phyloP scores from a whole-genome alignment of 495 filamentous ascomycete genomes.

The Penicillium ochrochloron region DNA sequence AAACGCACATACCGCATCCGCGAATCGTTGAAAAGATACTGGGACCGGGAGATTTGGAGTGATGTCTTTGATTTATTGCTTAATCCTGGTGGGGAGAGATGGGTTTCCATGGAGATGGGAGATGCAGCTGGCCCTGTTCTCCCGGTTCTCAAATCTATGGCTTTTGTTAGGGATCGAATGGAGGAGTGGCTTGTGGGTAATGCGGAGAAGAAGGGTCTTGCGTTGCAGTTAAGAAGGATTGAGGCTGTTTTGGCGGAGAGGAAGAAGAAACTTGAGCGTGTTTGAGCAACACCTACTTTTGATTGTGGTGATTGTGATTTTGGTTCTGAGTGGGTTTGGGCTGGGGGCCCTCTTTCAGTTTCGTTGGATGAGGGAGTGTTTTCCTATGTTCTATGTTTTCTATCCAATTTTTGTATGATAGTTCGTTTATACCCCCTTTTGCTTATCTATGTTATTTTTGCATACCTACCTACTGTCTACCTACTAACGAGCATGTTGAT shows the following conservation, averaged over 20 bases:
- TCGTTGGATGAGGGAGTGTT: background rate
- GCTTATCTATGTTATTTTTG: background rate
- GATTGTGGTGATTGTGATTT: background rate
- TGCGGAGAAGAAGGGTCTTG: conserved; percentile 75
- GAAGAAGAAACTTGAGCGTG: conserved; percentile 57
- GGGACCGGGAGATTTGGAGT: conserved; percentile 90
- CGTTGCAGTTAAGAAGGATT: conserved; percentile 61
- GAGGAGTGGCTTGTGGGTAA: conserved; percentile 81
- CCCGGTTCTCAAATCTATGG: conserved; percentile 71
- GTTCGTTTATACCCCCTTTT: background rate
- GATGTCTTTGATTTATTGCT: conserved; percentile 84
- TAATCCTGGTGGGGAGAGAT: conserved; percentile 66
- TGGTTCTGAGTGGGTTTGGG: background rate
- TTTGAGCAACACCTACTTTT: conserved; percentile 5
- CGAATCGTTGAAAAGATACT: conserved; percentile 86
- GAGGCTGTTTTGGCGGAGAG: conserved; percentile 71
- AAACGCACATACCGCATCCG: conserved; percentile 66
- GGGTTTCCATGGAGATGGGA: conserved; percentile 39
- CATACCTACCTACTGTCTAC: too few relatives aligned
- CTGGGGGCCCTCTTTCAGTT: background rate
- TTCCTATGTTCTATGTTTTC: background rate
- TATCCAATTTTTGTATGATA: conserved; percentile 1
- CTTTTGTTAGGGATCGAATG: conserved; percentile 72
- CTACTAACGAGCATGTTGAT: background rate
- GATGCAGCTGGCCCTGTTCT: conserved; percentile 40